These are phyloP conservation scores for Eucommia ulmoides DNA, from an alignment of 257 asterid species.

Conservation along the genomic window DNA sequence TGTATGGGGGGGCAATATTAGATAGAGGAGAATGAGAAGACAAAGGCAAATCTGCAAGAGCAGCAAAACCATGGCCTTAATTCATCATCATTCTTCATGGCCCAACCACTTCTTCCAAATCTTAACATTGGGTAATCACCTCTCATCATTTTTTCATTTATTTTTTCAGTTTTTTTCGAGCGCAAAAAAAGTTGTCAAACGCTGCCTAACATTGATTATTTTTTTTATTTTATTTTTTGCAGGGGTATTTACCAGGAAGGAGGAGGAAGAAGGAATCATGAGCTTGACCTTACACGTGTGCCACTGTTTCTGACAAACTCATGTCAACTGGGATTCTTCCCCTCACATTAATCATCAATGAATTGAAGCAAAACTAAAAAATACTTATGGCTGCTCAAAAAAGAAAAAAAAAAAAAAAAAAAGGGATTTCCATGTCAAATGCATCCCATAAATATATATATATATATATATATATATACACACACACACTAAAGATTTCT, in stretches of 20 bases:
- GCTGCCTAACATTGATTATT: not conserved
- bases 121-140: slow-evolving; percentile 35
- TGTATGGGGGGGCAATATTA: too few species aligned
- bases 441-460: too few species aligned
- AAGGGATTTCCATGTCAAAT: too few species aligned
- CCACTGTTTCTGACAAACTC: slow-evolving; percentile 71
- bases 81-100: slow-evolving; percentile 26
- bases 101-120: slow-evolving; percentile 35
- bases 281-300: slow-evolving; percentile 72
- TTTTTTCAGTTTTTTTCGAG: not conserved
- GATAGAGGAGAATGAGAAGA: slow-evolving; percentile 67
- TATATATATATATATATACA: too few species aligned
- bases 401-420: too few species aligned
- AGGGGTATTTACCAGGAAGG: slow-evolving; percentile 38
- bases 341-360: too few species aligned
- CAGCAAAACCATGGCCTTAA: slow-evolving; percentile 31
- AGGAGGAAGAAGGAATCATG: slow-evolving; percentile 44
- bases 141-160: not conserved
- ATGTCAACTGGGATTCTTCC: slow-evolving; percentile 74
- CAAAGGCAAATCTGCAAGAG: slow-evolving; percentile 39
- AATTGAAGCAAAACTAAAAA: too few species aligned
- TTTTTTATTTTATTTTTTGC: not conserved
- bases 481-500: too few species aligned
- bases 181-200: not conserved
- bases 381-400: too few species aligned